phyloP scores from a whole-genome alignment of 75 land plant species.

The Isoetes taiwanensis region DNA sequence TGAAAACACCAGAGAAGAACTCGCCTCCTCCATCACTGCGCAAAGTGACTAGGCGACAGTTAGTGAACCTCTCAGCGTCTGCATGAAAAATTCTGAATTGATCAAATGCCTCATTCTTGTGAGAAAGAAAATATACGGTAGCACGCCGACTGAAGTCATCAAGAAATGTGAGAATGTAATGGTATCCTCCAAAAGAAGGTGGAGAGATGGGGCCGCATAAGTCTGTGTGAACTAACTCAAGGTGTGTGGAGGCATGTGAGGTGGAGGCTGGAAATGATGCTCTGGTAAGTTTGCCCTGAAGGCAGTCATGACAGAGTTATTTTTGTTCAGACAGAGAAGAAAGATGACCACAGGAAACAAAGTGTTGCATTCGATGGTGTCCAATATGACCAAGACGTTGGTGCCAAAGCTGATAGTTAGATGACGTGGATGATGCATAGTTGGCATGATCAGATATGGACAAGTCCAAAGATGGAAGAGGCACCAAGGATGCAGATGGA shows the following conservation, averaged over 20 bases:
- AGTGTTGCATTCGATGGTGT: too few relatives aligned
- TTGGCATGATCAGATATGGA: too few relatives aligned
- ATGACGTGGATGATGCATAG: too few relatives aligned
- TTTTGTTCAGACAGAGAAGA: too few relatives aligned
- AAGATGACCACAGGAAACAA: too few relatives aligned
- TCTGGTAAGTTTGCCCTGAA: too few relatives aligned
- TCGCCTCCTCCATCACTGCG: conserved; percentile 19
- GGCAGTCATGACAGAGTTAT: too few relatives aligned
- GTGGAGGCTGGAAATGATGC: too few relatives aligned
- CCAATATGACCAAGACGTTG: too few relatives aligned
- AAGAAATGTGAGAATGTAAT: conserved; percentile 8
- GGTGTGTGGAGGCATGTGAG: neutral
- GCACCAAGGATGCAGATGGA: too few relatives aligned
- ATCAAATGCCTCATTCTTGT: conserved; percentile 15
- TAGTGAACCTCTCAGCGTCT: conserved; percentile 14
- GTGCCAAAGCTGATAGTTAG: too few relatives aligned
- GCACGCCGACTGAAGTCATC: conserved; percentile 16
- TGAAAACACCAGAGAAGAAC: conserved; percentile 12
- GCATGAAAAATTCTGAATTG: conserved; percentile 11
- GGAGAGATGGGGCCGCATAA: conserved; percentile 9
- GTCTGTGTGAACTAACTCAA: conserved; percentile 13
- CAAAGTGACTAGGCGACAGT: conserved; percentile 7
- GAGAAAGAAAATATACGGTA: conserved; percentile 17
- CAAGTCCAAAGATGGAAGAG: too few relatives aligned
- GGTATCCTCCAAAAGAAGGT: neutral